These are phyloP conservation scores for Erysimum cheiranthoides DNA, from an alignment of 345 rosid genomes.

Conservation along the genomic window DNA sequence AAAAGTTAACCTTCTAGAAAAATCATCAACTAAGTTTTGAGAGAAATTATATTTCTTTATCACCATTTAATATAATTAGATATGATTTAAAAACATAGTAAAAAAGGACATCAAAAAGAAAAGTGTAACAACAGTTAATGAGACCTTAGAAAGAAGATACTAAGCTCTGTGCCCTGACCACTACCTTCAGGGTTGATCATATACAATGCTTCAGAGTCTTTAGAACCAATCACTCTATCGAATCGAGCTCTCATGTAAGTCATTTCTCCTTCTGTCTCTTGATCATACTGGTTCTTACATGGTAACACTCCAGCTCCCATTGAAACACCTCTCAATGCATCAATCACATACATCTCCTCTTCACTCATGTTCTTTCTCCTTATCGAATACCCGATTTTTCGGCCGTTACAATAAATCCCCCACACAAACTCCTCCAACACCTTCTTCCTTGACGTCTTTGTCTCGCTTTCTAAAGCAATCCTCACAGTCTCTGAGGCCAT, in stretches of 20 bases:
- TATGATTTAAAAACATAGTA: conserved; percentile 10
- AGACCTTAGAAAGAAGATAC: conserved; percentile 87
- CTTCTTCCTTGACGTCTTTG: conserved; percentile 75
- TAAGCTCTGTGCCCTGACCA: conserved; percentile 81
- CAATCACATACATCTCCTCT: conserved; percentile 88
- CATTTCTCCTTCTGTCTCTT: conserved; percentile 70
- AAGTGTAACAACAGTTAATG: conserved; percentile 43
- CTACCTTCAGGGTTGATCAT: conserved; percentile 94
- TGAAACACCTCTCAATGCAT: conserved; percentile 81
- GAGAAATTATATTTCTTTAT: background rate
- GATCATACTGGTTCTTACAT: conserved; percentile 59
- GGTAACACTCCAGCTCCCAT: conserved; percentile 99
- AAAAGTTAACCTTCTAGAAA: background rate
- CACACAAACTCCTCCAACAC: conserved; percentile 90
- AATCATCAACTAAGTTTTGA: background rate
- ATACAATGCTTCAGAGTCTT: conserved; percentile 88
- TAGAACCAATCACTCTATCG: conserved; percentile 86
- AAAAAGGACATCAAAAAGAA: background rate
- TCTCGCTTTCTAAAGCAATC: conserved; percentile 90
- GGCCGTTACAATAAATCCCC: conserved; percentile 92
- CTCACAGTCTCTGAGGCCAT: conserved; percentile 90
- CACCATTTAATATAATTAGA: conserved; percentile 4
- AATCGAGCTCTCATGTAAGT: conserved; percentile 93
- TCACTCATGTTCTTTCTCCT: conserved; percentile 86
- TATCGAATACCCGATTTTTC: conserved; percentile 84